Evolutionary conservation across 495 filamentous ascomycete genomes (phyloP).

Genomic region (Penicillium daleae): DNA sequence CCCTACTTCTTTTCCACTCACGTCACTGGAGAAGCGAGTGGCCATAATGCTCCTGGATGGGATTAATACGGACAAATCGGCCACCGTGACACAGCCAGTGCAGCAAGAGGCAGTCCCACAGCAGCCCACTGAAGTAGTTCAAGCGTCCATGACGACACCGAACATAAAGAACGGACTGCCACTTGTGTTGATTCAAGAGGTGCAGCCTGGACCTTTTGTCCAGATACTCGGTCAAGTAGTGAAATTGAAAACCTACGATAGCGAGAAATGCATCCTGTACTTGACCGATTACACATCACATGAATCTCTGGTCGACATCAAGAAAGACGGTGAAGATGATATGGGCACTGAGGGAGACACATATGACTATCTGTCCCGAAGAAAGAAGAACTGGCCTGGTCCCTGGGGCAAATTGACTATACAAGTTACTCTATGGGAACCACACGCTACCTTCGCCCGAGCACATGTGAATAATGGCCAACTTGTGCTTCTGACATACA

Average conservation of each 20-base stretch:
- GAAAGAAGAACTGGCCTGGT: conserved; percentile 66
- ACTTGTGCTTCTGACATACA: conserved; percentile 70
- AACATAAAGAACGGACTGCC: conserved; percentile 41
- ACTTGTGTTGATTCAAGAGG: conserved; percentile 67
- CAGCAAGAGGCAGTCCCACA: neutral
- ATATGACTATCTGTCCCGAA: conserved; percentile 45
- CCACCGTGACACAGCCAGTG: conserved; percentile 4
- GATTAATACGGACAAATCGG: conserved; percentile 14
- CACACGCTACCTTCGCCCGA: conserved; percentile 64
- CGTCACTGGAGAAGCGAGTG: conserved; percentile 31
- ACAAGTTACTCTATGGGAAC: conserved; percentile 71
- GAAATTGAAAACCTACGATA: conserved; percentile 57
- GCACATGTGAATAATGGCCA: conserved; percentile 57
- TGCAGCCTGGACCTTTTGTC: conserved; percentile 58
- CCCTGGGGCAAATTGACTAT: conserved; percentile 77
- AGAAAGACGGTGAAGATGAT: conserved; percentile 40
- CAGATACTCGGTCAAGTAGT: conserved; percentile 80
- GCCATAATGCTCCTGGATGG: conserved; percentile 37
- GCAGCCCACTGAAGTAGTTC: conserved; percentile 12
- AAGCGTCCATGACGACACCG: conserved; percentile 15
- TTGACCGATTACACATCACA: conserved; percentile 88
- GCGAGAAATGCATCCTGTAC: conserved; percentile 64
- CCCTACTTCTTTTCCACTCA: conserved; percentile 35
- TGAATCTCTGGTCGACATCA: conserved; percentile 58
- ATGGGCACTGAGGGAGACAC: conserved; percentile 51